Conservation (phyloP, 768 basidiomycete species). For the Auriscalpium orientale region DNA sequence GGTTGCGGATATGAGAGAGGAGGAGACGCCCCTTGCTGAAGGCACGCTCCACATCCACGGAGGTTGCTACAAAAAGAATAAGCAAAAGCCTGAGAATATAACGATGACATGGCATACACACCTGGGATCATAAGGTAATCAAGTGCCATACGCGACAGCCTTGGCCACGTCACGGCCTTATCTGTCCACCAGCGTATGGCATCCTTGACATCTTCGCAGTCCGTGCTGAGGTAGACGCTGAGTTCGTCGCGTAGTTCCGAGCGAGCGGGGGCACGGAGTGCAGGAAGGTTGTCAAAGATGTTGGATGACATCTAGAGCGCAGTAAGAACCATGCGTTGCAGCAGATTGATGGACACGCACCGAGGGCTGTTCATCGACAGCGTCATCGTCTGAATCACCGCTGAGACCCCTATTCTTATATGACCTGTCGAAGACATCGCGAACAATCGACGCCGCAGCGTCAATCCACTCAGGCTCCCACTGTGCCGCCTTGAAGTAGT, state of each 20-base stretch:
- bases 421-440: too few relatives aligned
- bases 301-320: conserved; percentile 8
- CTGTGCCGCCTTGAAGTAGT: conserved; percentile 3
- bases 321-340: neutral
- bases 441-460: neutral
- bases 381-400: neutral
- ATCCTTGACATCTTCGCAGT: conserved; percentile 19
- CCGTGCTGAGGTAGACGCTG: conserved; percentile 21
- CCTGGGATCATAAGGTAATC: conserved; percentile 18
- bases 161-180: conserved; percentile 17
- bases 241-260: conserved; percentile 21
- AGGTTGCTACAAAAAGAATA: conserved; percentile 18
- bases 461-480: conserved; percentile 9
- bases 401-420: too few relatives aligned
- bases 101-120: neutral
- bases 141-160: conserved; percentile 26
- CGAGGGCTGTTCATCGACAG: neutral
- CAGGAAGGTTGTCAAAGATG: conserved; percentile 25
- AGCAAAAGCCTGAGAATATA: neutral
- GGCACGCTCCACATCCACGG: conserved; percentile 21
- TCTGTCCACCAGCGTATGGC: conserved; percentile 26
- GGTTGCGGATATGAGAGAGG: conserved; percentile 20
- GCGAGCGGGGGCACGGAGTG: conserved; percentile 2
- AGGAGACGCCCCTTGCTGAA: conserved; percentile 24
- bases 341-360: neutral